Evolutionary conservation across 257 asterid genomes (phyloP).

Genomic region (Ehretia macrophylla): DNA sequence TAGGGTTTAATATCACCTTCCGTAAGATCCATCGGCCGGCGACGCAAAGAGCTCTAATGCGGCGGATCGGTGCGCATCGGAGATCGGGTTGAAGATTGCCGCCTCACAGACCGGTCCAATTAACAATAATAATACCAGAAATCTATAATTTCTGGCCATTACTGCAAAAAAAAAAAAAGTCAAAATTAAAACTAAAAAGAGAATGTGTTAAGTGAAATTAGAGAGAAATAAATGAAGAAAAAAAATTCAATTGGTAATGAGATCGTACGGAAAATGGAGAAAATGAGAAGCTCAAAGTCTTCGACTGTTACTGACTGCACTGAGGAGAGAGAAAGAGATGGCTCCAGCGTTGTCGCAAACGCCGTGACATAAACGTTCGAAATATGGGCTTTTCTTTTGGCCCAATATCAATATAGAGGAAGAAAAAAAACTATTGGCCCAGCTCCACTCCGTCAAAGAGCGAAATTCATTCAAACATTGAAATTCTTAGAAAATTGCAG

Average conservation of each 20-base stretch:
- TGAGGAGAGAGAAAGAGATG: not conserved
- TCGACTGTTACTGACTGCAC: not conserved
- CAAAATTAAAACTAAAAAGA: not conserved
- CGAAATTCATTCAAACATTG: no score
- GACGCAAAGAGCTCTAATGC: conserved; percentile 62
- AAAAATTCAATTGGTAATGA: not conserved
- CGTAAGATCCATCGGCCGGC: conserved; percentile 53
- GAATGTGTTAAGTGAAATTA: not conserved
- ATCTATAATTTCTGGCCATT: conserved; percentile 49
- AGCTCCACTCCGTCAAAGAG: no score
- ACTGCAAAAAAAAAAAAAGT: conserved; percentile 15
- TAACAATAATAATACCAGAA: conserved; percentile 46
- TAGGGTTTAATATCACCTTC: conserved; percentile 57
- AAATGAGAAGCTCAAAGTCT: not conserved
- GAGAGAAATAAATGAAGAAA: not conserved
- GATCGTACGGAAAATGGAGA: not conserved
- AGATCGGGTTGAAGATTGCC: conserved; percentile 61
- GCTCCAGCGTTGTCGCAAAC: not conserved
- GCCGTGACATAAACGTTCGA: not conserved
- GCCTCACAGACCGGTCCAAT: conserved; percentile 53
- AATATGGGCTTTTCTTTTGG: not conserved
- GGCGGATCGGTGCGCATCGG: conserved; percentile 86
- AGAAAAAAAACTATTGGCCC: not conserved
- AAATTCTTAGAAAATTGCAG: no score
- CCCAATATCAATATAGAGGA: not conserved